phyloP scores from a whole-genome alignment of 768 basidiomycete genomes.

The Rhizopogon rudus region DNA sequence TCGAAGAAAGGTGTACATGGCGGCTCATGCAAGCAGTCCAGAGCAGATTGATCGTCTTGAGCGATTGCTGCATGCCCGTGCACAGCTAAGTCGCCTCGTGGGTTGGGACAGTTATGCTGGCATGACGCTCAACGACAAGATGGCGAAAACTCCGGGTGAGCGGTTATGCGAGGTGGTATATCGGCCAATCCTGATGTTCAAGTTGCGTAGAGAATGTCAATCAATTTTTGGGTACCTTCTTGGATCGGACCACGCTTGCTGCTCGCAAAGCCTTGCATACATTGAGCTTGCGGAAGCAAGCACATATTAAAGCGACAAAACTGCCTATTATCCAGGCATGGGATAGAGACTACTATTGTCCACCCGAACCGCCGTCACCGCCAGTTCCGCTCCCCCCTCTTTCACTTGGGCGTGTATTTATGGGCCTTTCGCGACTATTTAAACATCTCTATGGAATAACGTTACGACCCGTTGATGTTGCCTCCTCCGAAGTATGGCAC shows the following conservation, averaged over 20 bases:
- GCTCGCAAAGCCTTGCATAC: conserved; percentile 70
- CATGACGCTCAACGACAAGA: conserved; percentile 89
- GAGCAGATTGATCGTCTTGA: conserved; percentile 79
- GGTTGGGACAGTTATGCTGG: conserved; percentile 84
- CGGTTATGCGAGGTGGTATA: neutral
- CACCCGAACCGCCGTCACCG: conserved; percentile 71
- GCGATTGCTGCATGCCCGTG: conserved; percentile 66
- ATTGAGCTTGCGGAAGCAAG: conserved; percentile 68
- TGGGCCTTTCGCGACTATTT: conserved; percentile 89
- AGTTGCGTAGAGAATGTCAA: conserved; percentile 66
- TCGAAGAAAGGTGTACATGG: conserved; percentile 76
- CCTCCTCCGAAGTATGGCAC: conserved; percentile 87
- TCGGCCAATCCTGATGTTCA: conserved; percentile 1
- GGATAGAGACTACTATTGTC: conserved; percentile 95
- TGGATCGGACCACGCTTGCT: conserved; percentile 74
- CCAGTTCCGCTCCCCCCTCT: conserved; percentile 68
- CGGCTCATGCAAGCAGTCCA: conserved; percentile 68
- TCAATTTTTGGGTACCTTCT: conserved; percentile 77
- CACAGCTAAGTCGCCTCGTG: conserved; percentile 77
- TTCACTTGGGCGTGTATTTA: conserved; percentile 87
- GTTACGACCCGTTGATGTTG: conserved; percentile 62
- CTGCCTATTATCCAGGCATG: conserved; percentile 82
- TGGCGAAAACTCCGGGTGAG: conserved; percentile 91
- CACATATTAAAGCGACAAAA: conserved; percentile 52
- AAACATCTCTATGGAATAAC: conserved; percentile 82